Percentiles rank a stretch among this genome's conserved stretches.
These are phyloP conservation scores for Lotmaria passim DNA, from an alignment of 208 protist genomes.

Conservation along the genomic window DNA sequence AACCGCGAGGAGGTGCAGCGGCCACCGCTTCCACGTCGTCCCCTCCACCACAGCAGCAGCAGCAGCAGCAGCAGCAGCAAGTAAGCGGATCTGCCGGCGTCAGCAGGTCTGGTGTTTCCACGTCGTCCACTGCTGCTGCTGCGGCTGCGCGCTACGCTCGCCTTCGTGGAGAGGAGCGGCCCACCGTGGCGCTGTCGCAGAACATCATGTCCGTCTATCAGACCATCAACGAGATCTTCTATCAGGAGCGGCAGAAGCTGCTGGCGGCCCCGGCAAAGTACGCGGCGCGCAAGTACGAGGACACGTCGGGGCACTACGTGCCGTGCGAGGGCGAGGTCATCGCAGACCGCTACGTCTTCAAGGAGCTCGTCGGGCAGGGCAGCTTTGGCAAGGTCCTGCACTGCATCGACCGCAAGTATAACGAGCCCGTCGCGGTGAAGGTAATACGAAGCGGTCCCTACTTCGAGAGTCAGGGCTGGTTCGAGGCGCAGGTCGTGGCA, in stretches of 20 bases:
- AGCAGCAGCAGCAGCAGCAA: constrained; percentile 3
- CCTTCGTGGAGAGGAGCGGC: constrained; percentile 33
- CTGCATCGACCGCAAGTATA: constrained; percentile 76
- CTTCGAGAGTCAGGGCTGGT: constrained; percentile 76
- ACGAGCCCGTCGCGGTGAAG: constrained; percentile 86
- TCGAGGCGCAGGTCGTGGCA: constrained; percentile 83
- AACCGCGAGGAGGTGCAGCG: too few species aligned
- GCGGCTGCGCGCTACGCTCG: constrained; percentile 16
- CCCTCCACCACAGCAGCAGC: too few species aligned
- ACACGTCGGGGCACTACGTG: constrained; percentile 84
- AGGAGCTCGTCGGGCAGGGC: constrained; percentile 83
- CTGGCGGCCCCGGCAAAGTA: constrained; percentile 33
- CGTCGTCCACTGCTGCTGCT: constrained; percentile 2
- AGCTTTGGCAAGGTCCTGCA: constrained; percentile 89
- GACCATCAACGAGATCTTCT: constrained; percentile 78
- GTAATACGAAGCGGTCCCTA: constrained; percentile 83
- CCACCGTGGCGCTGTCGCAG: constrained; percentile 50
- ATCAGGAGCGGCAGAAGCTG: constrained; percentile 47
- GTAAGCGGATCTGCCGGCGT: not conserved
- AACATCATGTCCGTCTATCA: constrained; percentile 69
- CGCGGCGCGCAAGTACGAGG: constrained; percentile 63
- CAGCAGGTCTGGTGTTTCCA: not conserved
- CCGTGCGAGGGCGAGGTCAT: constrained; percentile 76
- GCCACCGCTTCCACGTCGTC: too few species aligned
- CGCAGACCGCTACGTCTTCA: constrained; percentile 79